Evolutionary conservation across 73 alveolate genomes (phyloP), one percentile per base, ranked within the genome.

Genomic region (Tetrahymena borealis): DNA sequence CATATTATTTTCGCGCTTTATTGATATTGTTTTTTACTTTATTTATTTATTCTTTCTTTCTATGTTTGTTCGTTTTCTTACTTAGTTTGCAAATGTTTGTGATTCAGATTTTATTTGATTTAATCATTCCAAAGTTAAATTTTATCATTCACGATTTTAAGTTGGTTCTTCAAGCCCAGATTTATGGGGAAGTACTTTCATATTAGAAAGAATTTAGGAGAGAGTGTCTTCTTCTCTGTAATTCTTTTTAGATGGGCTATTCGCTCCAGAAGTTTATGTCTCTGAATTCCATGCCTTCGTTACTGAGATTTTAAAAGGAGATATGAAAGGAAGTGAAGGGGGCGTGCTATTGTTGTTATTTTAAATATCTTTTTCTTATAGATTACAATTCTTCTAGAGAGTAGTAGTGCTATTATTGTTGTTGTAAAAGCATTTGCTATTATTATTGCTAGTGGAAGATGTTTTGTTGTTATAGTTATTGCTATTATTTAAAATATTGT

Each of bases 361-460:
- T 60, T 60, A 60, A 60, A 60, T 60, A 60, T 60, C 28, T 60
- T 60, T 35, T 60, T 60, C 85, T 60, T 32, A 60, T 60, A 4
- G 85, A 24, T 60, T 60, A 35, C 0, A 60, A 9, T 60, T 60
- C 85, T 9, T 60, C 85, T 3, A 60, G 85, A 0, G 85, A 60
- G 85, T 60, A 60, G 85, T 60, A 60, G 85, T 60, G 85, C 85
- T 60, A n/a, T n/a, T n/a, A n/a, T n/a, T n/a, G n/a, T n/a, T n/a
- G 85, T 60, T 60, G 28, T 60, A 60, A 60, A 60, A 60, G 85
- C 85, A 60, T 60, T 60, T 60, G 28, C 85, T 60, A 60, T 60
- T 60, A 60, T 3, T 60, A 60, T 60, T 60, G 38, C 85, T 60
- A 60, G 37, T 60, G 85, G 85, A 60, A 60, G 85, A 60, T 60